phyloP scores from a whole-genome alignment of 495 filamentous ascomycete species.

The Neurospora cerealis region DNA sequence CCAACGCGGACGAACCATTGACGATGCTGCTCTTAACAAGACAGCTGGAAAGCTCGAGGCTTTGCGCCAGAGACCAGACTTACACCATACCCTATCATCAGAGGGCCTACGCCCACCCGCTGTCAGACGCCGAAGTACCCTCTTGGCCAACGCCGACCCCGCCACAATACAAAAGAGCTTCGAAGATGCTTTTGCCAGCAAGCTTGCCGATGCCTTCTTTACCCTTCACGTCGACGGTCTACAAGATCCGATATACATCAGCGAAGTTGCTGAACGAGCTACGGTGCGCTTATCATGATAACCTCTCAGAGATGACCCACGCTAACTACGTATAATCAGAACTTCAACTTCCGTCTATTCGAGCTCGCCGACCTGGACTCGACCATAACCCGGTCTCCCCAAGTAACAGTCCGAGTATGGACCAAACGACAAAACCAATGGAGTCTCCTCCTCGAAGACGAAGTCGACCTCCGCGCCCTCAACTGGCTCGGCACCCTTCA shows the following conservation, averaged over 20 bases:
- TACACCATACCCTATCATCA: slow-evolving; percentile 66
- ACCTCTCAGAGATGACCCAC: neutral
- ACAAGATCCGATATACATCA: slow-evolving; percentile 76
- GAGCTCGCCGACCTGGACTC: slow-evolving; percentile 64
- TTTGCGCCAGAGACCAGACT: slow-evolving; percentile 38
- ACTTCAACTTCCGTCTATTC: slow-evolving; percentile 83
- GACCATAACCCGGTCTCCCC: slow-evolving; percentile 51
- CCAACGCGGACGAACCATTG: slow-evolving; percentile 62
- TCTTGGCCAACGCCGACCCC: slow-evolving; percentile 58
- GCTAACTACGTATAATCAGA: slow-evolving; percentile 28
- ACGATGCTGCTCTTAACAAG: slow-evolving; percentile 74
- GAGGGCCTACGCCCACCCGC: slow-evolving; percentile 45
- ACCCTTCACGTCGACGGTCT: slow-evolving; percentile 61
- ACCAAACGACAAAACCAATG: slow-evolving; percentile 53
- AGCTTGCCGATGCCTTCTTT: slow-evolving; percentile 85
- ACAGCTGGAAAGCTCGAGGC: slow-evolving; percentile 60
- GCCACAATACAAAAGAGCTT: slow-evolving; percentile 62
- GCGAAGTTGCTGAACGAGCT: slow-evolving; percentile 66
- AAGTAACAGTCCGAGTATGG: slow-evolving; percentile 68
- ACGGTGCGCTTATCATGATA: slow-evolving; percentile 40
- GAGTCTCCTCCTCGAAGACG: slow-evolving; percentile 59
- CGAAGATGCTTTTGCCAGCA: slow-evolving; percentile 58
- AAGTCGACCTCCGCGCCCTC: slow-evolving; percentile 57
- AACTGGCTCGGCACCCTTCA: slow-evolving; percentile 77
- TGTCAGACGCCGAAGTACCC: slow-evolving; percentile 57